phyloP scores from a whole-genome alignment of 176 grass and related monocot genomes.

The Triticum timopheevii region DNA sequence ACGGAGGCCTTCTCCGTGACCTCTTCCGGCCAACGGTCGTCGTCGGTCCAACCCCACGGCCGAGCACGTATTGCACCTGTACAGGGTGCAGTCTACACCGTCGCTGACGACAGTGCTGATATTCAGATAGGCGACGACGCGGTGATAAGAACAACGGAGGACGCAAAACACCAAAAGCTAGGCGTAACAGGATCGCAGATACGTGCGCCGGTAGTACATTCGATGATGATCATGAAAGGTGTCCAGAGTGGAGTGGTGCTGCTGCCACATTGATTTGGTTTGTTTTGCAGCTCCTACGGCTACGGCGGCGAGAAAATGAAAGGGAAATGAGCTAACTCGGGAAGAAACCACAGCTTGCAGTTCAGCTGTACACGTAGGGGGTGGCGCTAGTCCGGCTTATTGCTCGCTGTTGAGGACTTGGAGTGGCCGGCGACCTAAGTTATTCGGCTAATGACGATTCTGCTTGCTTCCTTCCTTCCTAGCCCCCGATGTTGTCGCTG shows the following conservation, averaged over 20 bases:
- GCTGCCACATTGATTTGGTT: conserved; percentile 16
- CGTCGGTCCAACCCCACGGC: not conserved
- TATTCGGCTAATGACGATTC: not conserved
- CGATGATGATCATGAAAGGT: not conserved
- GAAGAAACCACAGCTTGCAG: conserved; percentile 14
- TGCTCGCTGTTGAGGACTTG: not conserved
- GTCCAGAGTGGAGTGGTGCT: not conserved
- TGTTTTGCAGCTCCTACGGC: not conserved
- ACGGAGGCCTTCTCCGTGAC: no score
- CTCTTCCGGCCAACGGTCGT: not conserved
- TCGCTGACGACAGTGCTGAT: not conserved
- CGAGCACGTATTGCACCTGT: not conserved
- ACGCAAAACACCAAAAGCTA: not conserved
- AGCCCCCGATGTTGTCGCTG: conserved; percentile 53
- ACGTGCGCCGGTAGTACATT: not conserved
- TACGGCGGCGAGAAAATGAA: not conserved
- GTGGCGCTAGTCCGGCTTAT: conserved; percentile 14
- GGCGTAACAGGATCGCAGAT: not conserved
- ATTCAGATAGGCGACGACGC: not conserved
- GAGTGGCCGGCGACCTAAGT: conserved; percentile 25
- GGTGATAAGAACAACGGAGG: not conserved
- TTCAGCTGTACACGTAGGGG: conserved; percentile 8
- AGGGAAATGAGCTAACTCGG: not conserved
- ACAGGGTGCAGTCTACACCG: conserved; percentile 17
- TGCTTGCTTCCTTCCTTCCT: not conserved